A percentile compares a stretch with the other conserved stretches of the same genome.
phyloP scores from a whole-genome alignment of 2,329 filamentous ascomycete genomes.

The Aspergillus alliaceus region DNA sequence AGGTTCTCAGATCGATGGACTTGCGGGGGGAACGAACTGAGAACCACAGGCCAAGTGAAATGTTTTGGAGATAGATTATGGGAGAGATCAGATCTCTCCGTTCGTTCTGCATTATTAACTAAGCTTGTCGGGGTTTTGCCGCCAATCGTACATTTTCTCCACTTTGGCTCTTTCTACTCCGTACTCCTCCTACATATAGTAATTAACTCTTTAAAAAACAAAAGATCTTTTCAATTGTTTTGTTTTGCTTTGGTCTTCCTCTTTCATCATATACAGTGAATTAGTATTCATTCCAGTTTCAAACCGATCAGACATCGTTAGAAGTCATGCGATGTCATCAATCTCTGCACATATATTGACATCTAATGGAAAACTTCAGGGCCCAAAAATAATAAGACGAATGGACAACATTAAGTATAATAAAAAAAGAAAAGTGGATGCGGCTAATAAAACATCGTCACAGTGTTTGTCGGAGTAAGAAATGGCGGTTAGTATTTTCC shows the following conservation, averaged over 20 bases:
- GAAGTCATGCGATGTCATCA: constrained; percentile 16
- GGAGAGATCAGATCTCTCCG: too few relatives aligned
- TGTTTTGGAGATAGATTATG: neutral
- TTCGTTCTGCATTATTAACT: too few relatives aligned
- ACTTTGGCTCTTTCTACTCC: too few relatives aligned
- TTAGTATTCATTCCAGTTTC: neutral
- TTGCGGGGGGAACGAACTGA: constrained; percentile 6
- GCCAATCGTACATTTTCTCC: constrained; percentile 3
- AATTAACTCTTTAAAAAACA: too few relatives aligned
- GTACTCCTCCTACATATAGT: too few relatives aligned
- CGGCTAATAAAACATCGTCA: constrained; percentile 3
- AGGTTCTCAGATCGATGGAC: constrained; percentile 1
- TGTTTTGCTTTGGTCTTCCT: too few relatives aligned
- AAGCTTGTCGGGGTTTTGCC: constrained; percentile 12
- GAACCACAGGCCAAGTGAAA: constrained; percentile 6
- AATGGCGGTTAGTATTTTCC: constrained; percentile 28
- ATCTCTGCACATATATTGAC: constrained; percentile 12
- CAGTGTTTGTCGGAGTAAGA: neutral
- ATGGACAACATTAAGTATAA: constrained; percentile 11
- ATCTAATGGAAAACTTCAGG: constrained; percentile 13
- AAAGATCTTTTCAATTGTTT: too few relatives aligned
- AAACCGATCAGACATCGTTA: neutral
- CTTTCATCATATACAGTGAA: too few relatives aligned
- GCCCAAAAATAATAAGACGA: constrained; percentile 1
- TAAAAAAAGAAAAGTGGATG: neutral